Evolutionary conservation across 352 stramenopile species (phyloP).

Genomic region (Phytophthora boehmeriae): DNA sequence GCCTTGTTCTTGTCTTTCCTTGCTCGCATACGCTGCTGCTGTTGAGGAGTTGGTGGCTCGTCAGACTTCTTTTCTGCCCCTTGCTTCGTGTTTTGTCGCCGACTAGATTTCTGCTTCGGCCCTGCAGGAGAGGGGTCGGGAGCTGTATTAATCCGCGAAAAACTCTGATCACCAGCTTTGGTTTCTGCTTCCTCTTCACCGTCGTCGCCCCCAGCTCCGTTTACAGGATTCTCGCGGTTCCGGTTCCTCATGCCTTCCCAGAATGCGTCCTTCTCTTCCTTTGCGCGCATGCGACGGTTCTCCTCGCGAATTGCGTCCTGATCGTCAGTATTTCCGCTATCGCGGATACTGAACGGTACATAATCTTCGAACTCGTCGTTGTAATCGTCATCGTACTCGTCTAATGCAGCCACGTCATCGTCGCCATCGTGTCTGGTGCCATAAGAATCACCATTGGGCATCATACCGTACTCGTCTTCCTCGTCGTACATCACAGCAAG

Average conservation of each 20-base stretch:
- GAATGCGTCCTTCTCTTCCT: slow-evolving; percentile 69
- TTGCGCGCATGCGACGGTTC: slow-evolving; percentile 55
- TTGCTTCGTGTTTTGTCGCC: slow-evolving; percentile 37
- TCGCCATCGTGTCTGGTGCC: slow-evolving; percentile 3
- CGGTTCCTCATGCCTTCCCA: slow-evolving; percentile 76
- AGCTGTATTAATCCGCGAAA: slow-evolving; percentile 1
- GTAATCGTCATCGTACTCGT: slow-evolving; percentile 87
- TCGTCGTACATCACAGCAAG: slow-evolving; percentile 57
- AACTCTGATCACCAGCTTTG: slow-evolving; percentile 12
- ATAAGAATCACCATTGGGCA: slow-evolving; percentile 11
- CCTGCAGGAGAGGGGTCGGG: slow-evolving; percentile 4
- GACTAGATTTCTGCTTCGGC: slow-evolving; percentile 19
- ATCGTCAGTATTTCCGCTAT: slow-evolving; percentile 48
- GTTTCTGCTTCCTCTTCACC: slow-evolving; percentile 29
- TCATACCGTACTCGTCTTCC: slow-evolving; percentile 39
- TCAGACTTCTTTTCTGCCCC: slow-evolving; percentile 26
- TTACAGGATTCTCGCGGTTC: slow-evolving; percentile 40
- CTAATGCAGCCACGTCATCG: slow-evolving; percentile 32
- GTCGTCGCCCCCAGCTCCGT: slow-evolving; percentile 22
- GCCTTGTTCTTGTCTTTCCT: slow-evolving; percentile 80
- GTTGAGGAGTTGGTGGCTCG: slow-evolving; percentile 35
- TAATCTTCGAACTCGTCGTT: slow-evolving; percentile 89
- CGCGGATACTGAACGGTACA: slow-evolving; percentile 61
- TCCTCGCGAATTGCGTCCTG: slow-evolving; percentile 58
- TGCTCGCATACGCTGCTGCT: slow-evolving; percentile 49